Evolutionary conservation across 2,329 filamentous ascomycete species (phyloP), one percentile per base, ranked within the genome.

Genomic region (Sporothrix mexicana): DNA sequence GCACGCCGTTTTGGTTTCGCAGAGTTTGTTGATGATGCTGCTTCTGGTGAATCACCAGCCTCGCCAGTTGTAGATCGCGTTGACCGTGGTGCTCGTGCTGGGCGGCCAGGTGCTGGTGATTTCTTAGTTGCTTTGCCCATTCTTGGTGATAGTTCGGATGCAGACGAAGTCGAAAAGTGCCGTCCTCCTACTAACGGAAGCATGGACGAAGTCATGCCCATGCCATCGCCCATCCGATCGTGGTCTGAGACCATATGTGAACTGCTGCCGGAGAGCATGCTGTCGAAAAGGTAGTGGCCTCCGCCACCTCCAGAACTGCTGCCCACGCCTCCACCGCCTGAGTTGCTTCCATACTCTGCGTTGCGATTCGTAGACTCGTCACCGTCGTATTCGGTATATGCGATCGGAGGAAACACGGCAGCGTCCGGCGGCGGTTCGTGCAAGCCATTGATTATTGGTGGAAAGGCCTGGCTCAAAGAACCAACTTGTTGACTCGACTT

Each of bases 381-480:
- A 73, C 85, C 83, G 74, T 86, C 83, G 76, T 89, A 89, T 1
- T 87, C 85, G 62, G 81, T 84, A 6, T 88, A 88, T 5, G 87
- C 84, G 73, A 91, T 91, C 10, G 89, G 89, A 2, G 89, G 88
- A 75, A 91, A 90, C n/a, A 90, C 81, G 57, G 87, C 86, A 67
- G 87, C 85, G 72, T 89, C 84, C 3, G 87, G 88, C 2, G 89
- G 89, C 1, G 88, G 89, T 76, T 90, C 87, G 76, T 88, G 86
- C 5, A 91, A 82, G 68, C 88, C 89, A 74, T 89, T 90, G 78
- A 91, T 91, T 74, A 91, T 91, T 70, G 89, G 89, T 9, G 89
- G 89, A 78, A 89, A 87, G 68, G 86, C 85, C 25, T 74, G 75
- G 73, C 51, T 69, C 25, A 73, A 61, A 0, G 75, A 55, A 6